Base-by-base conservation (phyloP, 805 yeast genomes). In the Tetrapisispora nanseiensis region DNA sequence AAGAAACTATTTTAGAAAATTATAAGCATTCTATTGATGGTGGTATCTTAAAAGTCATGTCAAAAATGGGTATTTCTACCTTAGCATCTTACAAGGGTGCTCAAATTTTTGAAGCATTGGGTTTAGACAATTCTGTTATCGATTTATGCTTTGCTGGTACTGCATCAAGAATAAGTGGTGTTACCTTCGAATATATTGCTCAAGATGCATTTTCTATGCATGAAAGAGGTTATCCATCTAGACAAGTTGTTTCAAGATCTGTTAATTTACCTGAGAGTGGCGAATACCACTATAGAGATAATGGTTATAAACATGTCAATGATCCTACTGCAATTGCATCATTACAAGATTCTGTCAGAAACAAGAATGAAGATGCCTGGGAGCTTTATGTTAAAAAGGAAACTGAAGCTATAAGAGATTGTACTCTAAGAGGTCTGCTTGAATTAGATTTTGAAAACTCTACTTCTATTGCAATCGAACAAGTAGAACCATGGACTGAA, bases 401-500 rank as follows among this genome's bases (percentile, higher is more conserved):
- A 66, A 76, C 80, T 60, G 96, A 87, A 50, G 95, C 96, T 18
- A 83, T 90, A 57, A 81, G 77, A 66, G 79, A 83, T 60, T 90
- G 97, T 73, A 90, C 98, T 13, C 71, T 90, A 52, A 79, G 98
- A 66, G 98, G 98, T 32, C 69, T 90, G 56, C 75, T 90, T 42
- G 97, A 92, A 66, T 82, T 90, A 59, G 97, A 92, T 66, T 86
- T 68, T 58, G 83, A 77, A 34, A 63, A 60, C 50, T 73, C 86
- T 0, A 72, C 70, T 4, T 75, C 89, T 4, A 92, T 90, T 41
- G 97, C 98, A 44, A 69, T 90, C 48, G 98, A 90, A 59, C 97
- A 92, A 68, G 98, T 90, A 52, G 98, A 90, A 70, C 98, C 98
- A 35, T 90, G 98, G 98, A 92, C 97, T 29, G 98, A 90, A 65